A percentile compares a stretch with the other conserved stretches of the same genome.
Evolutionary conservation across 192 early-diverging fungal species (phyloP).

Genomic region (Diversispora epigaea): DNA sequence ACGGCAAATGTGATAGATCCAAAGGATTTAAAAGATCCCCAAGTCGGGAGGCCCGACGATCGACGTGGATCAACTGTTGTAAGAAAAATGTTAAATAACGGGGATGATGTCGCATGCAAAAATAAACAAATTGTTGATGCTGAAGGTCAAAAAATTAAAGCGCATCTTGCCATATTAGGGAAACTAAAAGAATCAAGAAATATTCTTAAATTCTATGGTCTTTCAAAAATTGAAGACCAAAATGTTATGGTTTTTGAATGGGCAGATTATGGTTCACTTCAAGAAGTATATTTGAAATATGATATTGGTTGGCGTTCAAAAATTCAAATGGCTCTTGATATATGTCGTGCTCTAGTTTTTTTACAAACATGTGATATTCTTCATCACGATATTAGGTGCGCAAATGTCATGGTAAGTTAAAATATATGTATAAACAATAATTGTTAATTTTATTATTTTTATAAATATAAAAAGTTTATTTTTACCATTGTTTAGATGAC

Average conservation of each 20-base stretch:
- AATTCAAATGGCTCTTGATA: constrained; percentile 11
- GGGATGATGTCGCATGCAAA: background rate
- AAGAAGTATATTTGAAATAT: background rate
- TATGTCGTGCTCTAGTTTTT: constrained; percentile 25
- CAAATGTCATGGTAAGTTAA: constrained; percentile 22
- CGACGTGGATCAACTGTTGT: too few relatives aligned
- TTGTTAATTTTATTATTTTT: too few relatives aligned
- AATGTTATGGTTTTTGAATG: constrained; percentile 24
- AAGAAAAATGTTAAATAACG: too few relatives aligned
- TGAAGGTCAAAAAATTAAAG: background rate
- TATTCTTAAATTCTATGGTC: constrained; percentile 19
- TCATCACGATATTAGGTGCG: constrained; percentile 31
- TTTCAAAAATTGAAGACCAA: background rate
- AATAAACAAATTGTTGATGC: too few relatives aligned
- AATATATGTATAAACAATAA: too few relatives aligned
- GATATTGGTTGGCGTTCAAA: background rate
- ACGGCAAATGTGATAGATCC: too few relatives aligned
- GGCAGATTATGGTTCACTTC: constrained; percentile 1
- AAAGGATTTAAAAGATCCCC: too few relatives aligned
- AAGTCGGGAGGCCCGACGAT: too few relatives aligned
- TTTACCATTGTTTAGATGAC: constrained; percentile 10
- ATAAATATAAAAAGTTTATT: background rate
- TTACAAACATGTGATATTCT: constrained; percentile 2
- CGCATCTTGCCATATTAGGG: background rate
- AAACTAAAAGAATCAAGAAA: background rate